A percentile compares a stretch with the other conserved stretches of the same genome.
These are phyloP conservation scores for Russula lepida DNA, from an alignment of 768 basidiomycete genomes.

Conservation along the genomic window DNA sequence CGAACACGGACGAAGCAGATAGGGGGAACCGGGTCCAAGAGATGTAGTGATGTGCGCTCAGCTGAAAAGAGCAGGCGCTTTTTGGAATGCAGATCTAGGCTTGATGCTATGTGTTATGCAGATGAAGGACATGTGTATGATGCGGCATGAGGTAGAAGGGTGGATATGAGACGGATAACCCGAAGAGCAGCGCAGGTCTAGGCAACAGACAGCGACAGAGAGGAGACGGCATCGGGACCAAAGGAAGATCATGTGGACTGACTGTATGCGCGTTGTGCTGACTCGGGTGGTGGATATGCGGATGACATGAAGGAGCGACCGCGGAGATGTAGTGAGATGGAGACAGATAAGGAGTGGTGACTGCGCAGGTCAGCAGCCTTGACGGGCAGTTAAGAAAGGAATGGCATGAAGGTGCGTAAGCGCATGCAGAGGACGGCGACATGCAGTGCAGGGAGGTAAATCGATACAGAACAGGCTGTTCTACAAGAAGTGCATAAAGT, in stretches of 20 bases:
- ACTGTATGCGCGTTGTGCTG: conserved; percentile 11
- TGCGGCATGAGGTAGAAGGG: conserved; percentile 7
- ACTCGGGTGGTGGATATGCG: conserved; percentile 8
- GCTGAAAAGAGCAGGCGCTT: conserved; percentile 7
- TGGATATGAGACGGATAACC: conserved; percentile 5
- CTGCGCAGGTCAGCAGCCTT: conserved; percentile 1
- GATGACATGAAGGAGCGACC: conserved; percentile 13
- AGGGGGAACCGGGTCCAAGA: conserved; percentile 9
- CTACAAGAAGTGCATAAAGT: conserved; percentile 5
- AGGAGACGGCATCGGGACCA: conserved; percentile 8
- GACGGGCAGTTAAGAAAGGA: background rate
- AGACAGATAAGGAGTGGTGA: background rate
- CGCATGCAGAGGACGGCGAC: background rate
- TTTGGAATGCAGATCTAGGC: conserved; percentile 15
- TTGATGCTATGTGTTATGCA: conserved; percentile 14
- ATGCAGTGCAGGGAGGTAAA: conserved; percentile 13
- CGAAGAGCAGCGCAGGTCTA: background rate
- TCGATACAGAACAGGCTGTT: conserved; percentile 11
- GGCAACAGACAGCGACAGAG: conserved; percentile 1
- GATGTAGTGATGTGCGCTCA: conserved; percentile 19
- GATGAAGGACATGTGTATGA: conserved; percentile 9
- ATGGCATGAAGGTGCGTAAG: conserved; percentile 11
- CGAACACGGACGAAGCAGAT: conserved; percentile 7
- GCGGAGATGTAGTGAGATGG: conserved; percentile 7
- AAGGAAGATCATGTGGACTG: background rate